A percentile compares a stretch with the other conserved stretches of the same genome.
phyloP scores from a whole-genome alignment of 2,329 filamentous ascomycete species.

The Alternaria atra region DNA sequence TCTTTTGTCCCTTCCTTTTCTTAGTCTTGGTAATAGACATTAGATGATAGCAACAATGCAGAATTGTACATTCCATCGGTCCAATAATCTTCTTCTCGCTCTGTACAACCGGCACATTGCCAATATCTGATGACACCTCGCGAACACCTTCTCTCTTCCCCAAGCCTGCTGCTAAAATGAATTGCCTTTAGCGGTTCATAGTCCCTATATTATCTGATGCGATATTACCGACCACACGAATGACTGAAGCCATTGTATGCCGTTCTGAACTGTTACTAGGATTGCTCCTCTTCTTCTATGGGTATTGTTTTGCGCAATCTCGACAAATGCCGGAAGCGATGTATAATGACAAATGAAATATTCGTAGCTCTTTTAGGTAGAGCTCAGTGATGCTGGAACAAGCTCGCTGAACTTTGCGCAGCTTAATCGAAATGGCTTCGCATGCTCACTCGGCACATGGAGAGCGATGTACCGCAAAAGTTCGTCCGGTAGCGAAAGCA shows the following conservation, averaged over 20 bases:
- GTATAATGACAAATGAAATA: conserved; percentile 3
- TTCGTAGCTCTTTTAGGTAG: neutral
- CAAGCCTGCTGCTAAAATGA: neutral
- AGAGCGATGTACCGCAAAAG: conserved; percentile 6
- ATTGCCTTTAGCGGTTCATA: neutral
- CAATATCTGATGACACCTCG: neutral
- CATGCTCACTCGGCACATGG: neutral
- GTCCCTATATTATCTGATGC: neutral
- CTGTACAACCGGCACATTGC: neutral
- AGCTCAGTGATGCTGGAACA: neutral
- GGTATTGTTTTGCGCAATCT: neutral
- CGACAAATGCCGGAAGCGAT: neutral
- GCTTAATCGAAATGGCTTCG: conserved; percentile 8
- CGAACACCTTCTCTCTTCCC: neutral
- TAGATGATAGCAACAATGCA: neutral
- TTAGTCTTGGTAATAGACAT: neutral
- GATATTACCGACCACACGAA: neutral
- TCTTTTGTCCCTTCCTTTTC: neutral
- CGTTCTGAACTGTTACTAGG: neutral
- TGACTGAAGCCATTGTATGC: neutral
- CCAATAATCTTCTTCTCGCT: neutral
- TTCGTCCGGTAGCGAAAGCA: neutral
- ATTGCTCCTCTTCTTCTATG: neutral
- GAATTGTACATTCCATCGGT: neutral
- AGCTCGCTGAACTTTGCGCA: conserved; percentile 2